Base-by-base conservation (phyloP, 2,329 filamentous ascomycete genomes). In the Aspergillus tanneri region DNA sequence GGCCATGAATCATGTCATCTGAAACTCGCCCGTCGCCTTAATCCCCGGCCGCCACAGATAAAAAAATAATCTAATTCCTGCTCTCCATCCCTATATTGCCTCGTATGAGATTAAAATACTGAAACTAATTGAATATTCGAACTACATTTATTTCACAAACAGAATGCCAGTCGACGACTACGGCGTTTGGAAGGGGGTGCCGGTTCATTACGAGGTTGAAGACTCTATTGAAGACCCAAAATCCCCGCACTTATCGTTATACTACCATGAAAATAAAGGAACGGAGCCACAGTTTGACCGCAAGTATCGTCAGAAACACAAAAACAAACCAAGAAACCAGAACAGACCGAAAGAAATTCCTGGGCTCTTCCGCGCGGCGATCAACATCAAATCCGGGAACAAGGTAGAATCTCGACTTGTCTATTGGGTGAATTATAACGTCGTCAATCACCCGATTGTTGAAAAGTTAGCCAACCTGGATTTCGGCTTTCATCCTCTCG, bases 321-420 rank as follows among this genome's bases (percentile, higher is more conserved):
- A 30, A 35, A 19, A 30, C 19, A 21, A 23, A 21, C 28, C 41
- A 8, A n/a, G 11, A 6, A 39, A 36, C 10, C 19, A 23, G 18
- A 30, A 4, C n/a, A 42, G 16, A 10, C 36, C 36, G 4, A 52
- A 35, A 25, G 48, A 54, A 5, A 52, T 54, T 18, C 44, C 43
- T 30, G 46, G 51, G 6, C 40, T 50, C 2, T 49, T 35, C 12
- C 47, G 53, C 14, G 57, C 57, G 2, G 50, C 51, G 11, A 58
- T 59, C 30, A 58, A 59, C 23, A 52, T 56, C 36, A 53, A 55
- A 27, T 60, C 56, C 12, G 44, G 39, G 0, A 52, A 48, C n/a
- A 47, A 27, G 3, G 19, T 43, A 5, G 57, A 60, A 6, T 53
- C 54, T 4, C 47, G 54, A 23, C 51, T 60, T 16, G 54, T 43